Evolutionary conservation across 148 eudicot genomes (phyloP).

Genomic region (Oxyria digyna): DNA sequence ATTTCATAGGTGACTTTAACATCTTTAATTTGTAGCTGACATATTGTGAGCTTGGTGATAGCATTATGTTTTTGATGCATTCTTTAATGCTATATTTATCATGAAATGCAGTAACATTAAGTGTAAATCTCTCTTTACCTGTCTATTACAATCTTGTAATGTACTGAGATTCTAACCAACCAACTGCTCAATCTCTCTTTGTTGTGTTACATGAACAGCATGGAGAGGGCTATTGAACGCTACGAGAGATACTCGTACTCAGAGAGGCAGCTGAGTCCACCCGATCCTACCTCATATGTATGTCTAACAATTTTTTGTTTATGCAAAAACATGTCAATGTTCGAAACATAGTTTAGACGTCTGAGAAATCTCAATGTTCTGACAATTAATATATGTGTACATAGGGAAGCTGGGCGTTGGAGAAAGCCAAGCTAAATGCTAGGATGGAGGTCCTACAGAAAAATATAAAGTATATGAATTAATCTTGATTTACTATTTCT

Average conservation of each 20-base stretch:
- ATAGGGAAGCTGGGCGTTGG: conserved; percentile 71
- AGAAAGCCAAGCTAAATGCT: conserved; percentile 75
- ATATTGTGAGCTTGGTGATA: no score
- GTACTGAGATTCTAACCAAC: not conserved
- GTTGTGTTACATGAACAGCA: conserved; percentile 21
- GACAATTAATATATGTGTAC: not conserved
- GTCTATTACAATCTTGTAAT: not conserved
- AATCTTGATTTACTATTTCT: not conserved
- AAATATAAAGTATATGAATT: conserved; percentile 33
- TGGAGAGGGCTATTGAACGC: conserved; percentile 56
- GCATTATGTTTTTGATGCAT: not conserved
- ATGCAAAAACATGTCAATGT: not conserved
- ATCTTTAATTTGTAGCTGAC: no score
- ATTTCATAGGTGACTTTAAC: no score
- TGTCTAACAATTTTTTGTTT: not conserved
- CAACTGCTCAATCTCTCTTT: not conserved
- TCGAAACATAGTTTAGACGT: not conserved
- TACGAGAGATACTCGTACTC: conserved; percentile 45
- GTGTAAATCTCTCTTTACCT: no score
- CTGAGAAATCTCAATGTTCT: not conserved
- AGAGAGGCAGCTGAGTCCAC: conserved; percentile 28
- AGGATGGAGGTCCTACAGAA: conserved; percentile 61
- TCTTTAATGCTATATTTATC: not conserved
- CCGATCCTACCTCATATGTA: conserved; percentile 39
- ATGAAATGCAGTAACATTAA: not conserved